Evolutionary conservation across 2,329 filamentous ascomycete genomes (phyloP), one percentile per base, ranked within the genome.

Genomic region (Fusarium pseudograminearum): DNA sequence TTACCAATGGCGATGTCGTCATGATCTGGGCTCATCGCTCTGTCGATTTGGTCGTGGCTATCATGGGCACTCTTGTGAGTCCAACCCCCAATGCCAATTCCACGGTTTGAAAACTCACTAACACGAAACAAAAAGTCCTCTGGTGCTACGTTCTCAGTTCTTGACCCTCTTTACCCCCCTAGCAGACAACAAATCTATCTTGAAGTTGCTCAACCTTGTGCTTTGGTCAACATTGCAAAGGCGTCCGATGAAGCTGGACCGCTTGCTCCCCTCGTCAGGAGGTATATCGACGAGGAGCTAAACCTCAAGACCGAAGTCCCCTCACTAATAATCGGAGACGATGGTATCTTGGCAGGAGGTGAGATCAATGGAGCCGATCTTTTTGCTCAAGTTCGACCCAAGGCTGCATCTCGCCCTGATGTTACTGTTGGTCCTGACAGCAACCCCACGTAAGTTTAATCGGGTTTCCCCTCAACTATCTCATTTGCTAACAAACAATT

Each of bases 11-110:
- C 11, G 94, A 98, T 76, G 94, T 97, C 4, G 93, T 97, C 74
- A 97, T 97, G 93, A 92, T 96, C 68, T 98, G 90, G 77, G 93
- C 93, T 58, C 88, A 97, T 80, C 89, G 94, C 57, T 62, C 68
- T 48, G 94, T 97, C 34, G 85, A 88, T 30, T 78, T 89, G 15
- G 83, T 88, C 44, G 76, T 83, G 47, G 93, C 91, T 36, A 90
- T 94, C 56, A 97, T 97, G 93, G 94, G 94, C 63, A 86, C 85
- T 24, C 53, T 65, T 34, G 67, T 68, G 46, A 34, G 64, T n/a
- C 22, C 14, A 33, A n/a, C 16, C 7, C 18, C 12, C 30, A 40
- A 26, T 15, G 7, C 6, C 47, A 30, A 30, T 30, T 7, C 6
- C 47, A 51, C 24, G 20, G 18, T 7, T 15, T 10, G 3, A 12